phyloP scores from a whole-genome alignment of 208 protist species.

The Wallacemonas collosoma region DNA sequence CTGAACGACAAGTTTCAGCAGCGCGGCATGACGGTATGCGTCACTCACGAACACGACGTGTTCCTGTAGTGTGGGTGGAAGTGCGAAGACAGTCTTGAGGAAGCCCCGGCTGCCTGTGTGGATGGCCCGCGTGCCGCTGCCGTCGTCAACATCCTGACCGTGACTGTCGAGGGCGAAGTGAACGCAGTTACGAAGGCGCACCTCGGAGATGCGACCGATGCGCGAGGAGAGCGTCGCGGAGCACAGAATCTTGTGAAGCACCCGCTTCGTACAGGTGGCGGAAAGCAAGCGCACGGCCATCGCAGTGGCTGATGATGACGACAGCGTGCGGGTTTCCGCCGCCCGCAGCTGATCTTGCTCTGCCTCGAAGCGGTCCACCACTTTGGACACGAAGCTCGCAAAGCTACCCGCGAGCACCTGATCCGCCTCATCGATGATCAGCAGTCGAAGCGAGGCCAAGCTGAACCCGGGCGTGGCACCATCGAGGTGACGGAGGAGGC shows the following conservation, averaged over 20 bases:
- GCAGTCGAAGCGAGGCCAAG: constrained; percentile 62
- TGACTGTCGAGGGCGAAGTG: constrained; percentile 80
- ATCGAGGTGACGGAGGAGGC: constrained; percentile 80
- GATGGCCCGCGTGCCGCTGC: neutral
- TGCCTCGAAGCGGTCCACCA: constrained; percentile 75
- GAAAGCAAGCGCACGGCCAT: constrained; percentile 17
- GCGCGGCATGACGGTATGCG: constrained; percentile 74
- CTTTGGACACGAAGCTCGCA: constrained; percentile 73
- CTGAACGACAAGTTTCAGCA: constrained; percentile 79
- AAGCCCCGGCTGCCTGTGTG: constrained; percentile 11
- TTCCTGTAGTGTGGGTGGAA: constrained; percentile 82
- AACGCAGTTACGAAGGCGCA: constrained; percentile 85
- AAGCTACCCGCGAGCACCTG: constrained; percentile 85
- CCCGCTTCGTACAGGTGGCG: neutral
- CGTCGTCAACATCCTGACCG: constrained; percentile 44
- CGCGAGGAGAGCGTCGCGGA: constrained; percentile 90
- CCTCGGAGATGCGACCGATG: constrained; percentile 79
- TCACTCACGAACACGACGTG: constrained; percentile 87
- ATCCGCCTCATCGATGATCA: constrained; percentile 91
- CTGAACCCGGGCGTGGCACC: constrained; percentile 52
- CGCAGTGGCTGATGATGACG: neutral
- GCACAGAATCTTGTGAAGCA: constrained; percentile 88
- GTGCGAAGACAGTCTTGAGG: constrained; percentile 62
- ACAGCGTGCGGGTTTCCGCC: constrained; percentile 21
- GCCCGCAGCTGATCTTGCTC: constrained; percentile 33